Conservation (phyloP, 331 rosid species). For the Arachis monticola region DNA sequence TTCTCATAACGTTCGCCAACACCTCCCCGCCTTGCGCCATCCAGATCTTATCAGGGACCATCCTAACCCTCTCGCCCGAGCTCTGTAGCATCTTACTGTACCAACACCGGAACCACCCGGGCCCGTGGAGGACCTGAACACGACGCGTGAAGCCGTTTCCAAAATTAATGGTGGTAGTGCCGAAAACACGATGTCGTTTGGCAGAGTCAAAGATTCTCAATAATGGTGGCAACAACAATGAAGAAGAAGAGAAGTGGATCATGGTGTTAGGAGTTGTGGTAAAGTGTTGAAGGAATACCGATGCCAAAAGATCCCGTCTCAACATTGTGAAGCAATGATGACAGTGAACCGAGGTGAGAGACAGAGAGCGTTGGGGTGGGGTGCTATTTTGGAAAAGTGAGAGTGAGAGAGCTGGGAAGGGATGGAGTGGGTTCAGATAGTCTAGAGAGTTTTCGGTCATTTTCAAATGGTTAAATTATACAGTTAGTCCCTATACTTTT, state of each 20-base stretch:
- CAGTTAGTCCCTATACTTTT: too few species aligned
- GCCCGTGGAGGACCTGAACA: constrained; percentile 32
- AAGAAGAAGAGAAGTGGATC: not conserved
- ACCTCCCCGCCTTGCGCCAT: constrained; percentile 81
- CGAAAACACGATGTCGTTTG: constrained; percentile 32
- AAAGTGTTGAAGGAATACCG: constrained; percentile 39
- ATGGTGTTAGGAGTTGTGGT: constrained; percentile 19
- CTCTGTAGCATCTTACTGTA: constrained; percentile 71
- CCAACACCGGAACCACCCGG: constrained; percentile 85
- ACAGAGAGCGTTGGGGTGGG: too few species aligned
- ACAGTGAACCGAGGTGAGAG: not conserved
- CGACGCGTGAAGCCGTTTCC: constrained; percentile 79
- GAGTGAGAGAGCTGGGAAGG: too few species aligned
- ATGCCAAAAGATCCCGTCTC: constrained; percentile 37
- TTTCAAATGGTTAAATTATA: too few species aligned
- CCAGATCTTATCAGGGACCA: constrained; percentile 65
- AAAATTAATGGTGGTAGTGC: constrained; percentile 31
- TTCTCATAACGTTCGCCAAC: constrained; percentile 66
- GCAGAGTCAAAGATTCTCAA: constrained; percentile 14
- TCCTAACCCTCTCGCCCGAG: constrained; percentile 71
- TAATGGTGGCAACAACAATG: not conserved
- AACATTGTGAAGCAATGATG: constrained; percentile 52
- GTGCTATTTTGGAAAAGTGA: too few species aligned
- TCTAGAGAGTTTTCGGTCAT: too few species aligned
- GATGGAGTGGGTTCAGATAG: too few species aligned